A percentile compares a stretch with the other conserved stretches of the same genome.
phyloP scores from a whole-genome alignment of 169 alveolate genomes.

The Plasmodium coatneyi region DNA sequence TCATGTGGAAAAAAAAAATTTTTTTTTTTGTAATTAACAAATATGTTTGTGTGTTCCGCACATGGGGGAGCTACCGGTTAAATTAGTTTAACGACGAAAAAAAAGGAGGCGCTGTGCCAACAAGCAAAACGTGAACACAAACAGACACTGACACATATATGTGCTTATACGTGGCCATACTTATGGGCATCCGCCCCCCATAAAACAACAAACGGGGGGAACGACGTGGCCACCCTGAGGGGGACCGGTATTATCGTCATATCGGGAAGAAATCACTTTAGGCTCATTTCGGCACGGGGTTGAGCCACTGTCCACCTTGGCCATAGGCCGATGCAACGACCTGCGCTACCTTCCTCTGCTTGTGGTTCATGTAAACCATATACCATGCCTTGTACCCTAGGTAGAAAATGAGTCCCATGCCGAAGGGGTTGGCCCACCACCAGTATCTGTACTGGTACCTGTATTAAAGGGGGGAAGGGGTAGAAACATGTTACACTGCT shows the following conservation, averaged over 20 bases:
- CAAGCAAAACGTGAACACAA: not conserved
- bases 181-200: not conserved
- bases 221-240: not conserved
- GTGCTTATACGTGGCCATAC: not conserved
- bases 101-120: not conserved
- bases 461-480: not conserved
- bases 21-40: not conserved
- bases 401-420: conserved; percentile 88
- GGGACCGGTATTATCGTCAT: not conserved
- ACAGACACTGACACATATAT: not conserved
- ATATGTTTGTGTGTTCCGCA: not conserved
- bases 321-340: conserved; percentile 91
- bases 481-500: not conserved
- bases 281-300: conserved; percentile 89
- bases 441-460: conserved; percentile 86
- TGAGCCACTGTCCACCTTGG: conserved; percentile 93
- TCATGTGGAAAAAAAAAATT: not conserved
- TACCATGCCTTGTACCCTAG: conserved; percentile 88
- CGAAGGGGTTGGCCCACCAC: conserved; percentile 93
- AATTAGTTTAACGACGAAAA: not conserved
- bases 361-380: conserved; percentile 89
- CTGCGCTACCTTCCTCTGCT: conserved; percentile 90
- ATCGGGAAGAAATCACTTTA: not conserved
- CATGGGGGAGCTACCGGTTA: not conserved
- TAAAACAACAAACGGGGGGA: not conserved